Conservation (phyloP, 805 yeast genomes). For the Novakomyces olei region DNA sequence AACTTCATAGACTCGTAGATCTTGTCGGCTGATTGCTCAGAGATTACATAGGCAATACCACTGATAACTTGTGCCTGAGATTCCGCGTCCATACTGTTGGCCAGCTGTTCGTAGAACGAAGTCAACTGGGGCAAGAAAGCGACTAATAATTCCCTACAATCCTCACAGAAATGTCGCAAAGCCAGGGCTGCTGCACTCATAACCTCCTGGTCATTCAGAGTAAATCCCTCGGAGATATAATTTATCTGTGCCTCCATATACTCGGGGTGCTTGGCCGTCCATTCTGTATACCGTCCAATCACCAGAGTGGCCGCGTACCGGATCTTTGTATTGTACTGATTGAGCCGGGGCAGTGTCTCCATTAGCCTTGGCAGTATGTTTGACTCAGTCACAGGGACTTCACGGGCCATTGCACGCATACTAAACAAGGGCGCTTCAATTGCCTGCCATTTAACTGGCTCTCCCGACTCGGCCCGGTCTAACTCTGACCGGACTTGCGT, state of each 20-base stretch:
- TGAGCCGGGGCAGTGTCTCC: conserved; percentile 44
- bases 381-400: conserved; percentile 46
- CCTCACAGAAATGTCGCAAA: conserved; percentile 81
- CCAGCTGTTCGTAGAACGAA: conserved; percentile 41
- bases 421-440: conserved; percentile 79
- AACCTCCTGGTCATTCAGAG: conserved; percentile 24
- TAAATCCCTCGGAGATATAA: conserved; percentile 61
- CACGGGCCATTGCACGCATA: conserved; percentile 86
- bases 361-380: conserved; percentile 52
- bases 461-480: conserved; percentile 17
- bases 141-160: conserved; percentile 40
- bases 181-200: conserved; percentile 81
- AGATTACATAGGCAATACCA: conserved; percentile 69
- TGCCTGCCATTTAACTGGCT: conserved; percentile 47
- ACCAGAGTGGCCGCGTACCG: conserved; percentile 86
- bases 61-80: conserved; percentile 64
- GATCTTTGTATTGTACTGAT: conserved; percentile 56
- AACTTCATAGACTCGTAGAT: conserved; percentile 32
- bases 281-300: conserved; percentile 84
- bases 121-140: conserved; percentile 54
- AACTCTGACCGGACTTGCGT: conserved; percentile 27
- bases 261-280: conserved; percentile 77
- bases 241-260: conserved; percentile 61
- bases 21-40: conserved; percentile 29
- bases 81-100: conserved; percentile 34